phyloP scores from a whole-genome alignment of 257 asterid species.

The Lantana camara region DNA sequence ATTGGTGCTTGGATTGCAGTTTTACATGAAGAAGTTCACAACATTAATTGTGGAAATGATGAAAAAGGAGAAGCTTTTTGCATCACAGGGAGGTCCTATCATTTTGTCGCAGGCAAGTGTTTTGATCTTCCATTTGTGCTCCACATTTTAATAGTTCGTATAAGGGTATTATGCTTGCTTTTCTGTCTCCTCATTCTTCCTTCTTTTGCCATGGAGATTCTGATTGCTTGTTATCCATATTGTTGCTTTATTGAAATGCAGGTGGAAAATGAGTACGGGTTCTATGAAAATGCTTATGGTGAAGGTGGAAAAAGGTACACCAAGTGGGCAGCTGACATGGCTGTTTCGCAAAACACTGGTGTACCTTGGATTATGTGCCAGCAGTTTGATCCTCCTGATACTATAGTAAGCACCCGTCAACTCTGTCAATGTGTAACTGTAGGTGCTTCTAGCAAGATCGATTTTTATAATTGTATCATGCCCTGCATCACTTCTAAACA shows the following conservation, averaged over 20 bases:
- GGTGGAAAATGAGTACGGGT: slow-evolving; percentile 96
- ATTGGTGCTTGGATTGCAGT: slow-evolving; percentile 52
- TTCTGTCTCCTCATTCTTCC: slow-evolving; percentile 4
- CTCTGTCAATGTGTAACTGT: neutral
- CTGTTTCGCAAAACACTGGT: slow-evolving; percentile 78
- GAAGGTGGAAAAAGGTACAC: slow-evolving; percentile 90
- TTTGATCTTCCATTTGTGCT: slow-evolving; percentile 10
- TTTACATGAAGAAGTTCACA: slow-evolving; percentile 75
- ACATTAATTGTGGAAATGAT: slow-evolving; percentile 72
- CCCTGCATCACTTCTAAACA: slow-evolving; percentile 9
- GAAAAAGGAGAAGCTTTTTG: slow-evolving; percentile 83
- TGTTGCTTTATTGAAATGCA: slow-evolving; percentile 35
- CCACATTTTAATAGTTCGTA: neutral
- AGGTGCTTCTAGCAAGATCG: neutral
- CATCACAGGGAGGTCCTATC: slow-evolving; percentile 89
- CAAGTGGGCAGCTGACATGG: slow-evolving; percentile 87
- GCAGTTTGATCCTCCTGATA: slow-evolving; percentile 83
- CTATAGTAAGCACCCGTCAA: slow-evolving; percentile 57
- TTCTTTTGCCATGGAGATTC: slow-evolving; percentile 12
- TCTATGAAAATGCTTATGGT: slow-evolving; percentile 78
- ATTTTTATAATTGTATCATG: slow-evolving; percentile 10
- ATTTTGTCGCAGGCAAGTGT: slow-evolving; percentile 78
- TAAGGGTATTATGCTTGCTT: neutral
- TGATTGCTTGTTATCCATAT: slow-evolving; percentile 11
- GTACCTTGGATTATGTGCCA: slow-evolving; percentile 98